Evolutionary conservation across 805 yeast genomes (phyloP).

Genomic region (Candida odintsovae): DNA sequence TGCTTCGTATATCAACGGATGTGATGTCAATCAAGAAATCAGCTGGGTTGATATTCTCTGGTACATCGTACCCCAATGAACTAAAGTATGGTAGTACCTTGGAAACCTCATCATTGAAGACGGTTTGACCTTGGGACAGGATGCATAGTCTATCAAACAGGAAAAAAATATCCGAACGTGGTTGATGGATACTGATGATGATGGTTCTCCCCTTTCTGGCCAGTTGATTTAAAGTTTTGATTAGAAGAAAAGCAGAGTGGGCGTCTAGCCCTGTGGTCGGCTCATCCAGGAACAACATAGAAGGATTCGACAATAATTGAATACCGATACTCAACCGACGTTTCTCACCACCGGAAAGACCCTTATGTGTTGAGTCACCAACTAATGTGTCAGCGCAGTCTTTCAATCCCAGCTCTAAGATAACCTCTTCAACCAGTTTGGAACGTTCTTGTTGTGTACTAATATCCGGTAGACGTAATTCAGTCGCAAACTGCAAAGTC

Average conservation of each 20-base stretch:
- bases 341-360: conserved; percentile 83
- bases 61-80: conserved; percentile 33
- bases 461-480: conserved; percentile 54
- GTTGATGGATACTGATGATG: conserved; percentile 79
- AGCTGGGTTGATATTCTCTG: conserved; percentile 44
- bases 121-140: conserved; percentile 52
- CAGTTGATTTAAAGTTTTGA: conserved; percentile 55
- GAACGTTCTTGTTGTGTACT: conserved; percentile 35
- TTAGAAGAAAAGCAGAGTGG: conserved; percentile 61
- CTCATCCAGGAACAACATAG: conserved; percentile 73
- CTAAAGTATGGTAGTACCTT: conserved; percentile 41
- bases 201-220: conserved; percentile 64
- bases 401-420: conserved; percentile 62
- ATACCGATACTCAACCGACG: conserved; percentile 74
- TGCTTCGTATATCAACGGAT: conserved; percentile 39
- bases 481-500: conserved; percentile 67
- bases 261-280: conserved; percentile 90
- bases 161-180: conserved; percentile 71
- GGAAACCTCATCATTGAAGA: conserved; percentile 38
- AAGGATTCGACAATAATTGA: conserved; percentile 75
- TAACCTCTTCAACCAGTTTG: conserved; percentile 52
- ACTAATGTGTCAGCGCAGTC: conserved; percentile 63
- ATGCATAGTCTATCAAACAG: conserved; percentile 67
- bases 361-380: conserved; percentile 48
- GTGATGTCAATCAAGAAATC: conserved; percentile 45